Conservation (phyloP, 1,284 basidiomycete species). For the Leccinum cinnamomeum region DNA sequence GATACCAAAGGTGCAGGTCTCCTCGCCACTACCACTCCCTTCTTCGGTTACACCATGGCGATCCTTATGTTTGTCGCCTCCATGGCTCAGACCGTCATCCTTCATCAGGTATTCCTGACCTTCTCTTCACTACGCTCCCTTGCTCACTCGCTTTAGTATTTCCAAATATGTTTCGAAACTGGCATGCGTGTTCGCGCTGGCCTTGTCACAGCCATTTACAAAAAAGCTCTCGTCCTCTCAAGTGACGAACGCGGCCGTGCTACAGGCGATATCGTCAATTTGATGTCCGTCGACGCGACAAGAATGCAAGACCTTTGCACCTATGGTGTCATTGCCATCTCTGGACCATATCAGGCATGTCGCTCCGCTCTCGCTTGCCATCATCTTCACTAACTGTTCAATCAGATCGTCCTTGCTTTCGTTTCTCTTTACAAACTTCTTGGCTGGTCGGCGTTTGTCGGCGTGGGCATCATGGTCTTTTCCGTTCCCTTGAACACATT, state of each 20-base stretch:
- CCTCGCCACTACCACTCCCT: slow-evolving; percentile 34
- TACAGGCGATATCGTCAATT: slow-evolving; percentile 91
- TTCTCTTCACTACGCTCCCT: background rate
- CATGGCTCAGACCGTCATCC: slow-evolving; percentile 74
- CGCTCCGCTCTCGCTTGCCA: background rate
- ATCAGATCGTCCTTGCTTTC: slow-evolving; percentile 83
- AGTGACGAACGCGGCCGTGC: slow-evolving; percentile 79
- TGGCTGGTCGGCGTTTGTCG: slow-evolving; percentile 91
- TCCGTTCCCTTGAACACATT: slow-evolving; percentile 80
- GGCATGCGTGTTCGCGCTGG: slow-evolving; percentile 93
- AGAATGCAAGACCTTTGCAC: slow-evolving; percentile 87
- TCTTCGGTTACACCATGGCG: slow-evolving; percentile 76
- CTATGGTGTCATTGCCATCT: slow-evolving; percentile 71
- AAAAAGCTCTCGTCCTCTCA: slow-evolving; percentile 83
- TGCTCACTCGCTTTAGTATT: slow-evolving; percentile 54
- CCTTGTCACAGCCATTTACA: slow-evolving; percentile 82
- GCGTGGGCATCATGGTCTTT: slow-evolving; percentile 88
- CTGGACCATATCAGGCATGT: slow-evolving; percentile 66
- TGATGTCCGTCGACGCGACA: slow-evolving; percentile 88
- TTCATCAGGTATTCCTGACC: slow-evolving; percentile 71
- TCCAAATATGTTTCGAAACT: slow-evolving; percentile 78
- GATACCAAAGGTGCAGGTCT: slow-evolving; percentile 32
- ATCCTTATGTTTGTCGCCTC: slow-evolving; percentile 79
- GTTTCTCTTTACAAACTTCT: slow-evolving; percentile 86
- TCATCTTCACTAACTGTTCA: background rate